These are phyloP conservation scores for Amanita phalloides DNA, from an alignment of 768 basidiomycete genomes.

Conservation along the genomic window DNA sequence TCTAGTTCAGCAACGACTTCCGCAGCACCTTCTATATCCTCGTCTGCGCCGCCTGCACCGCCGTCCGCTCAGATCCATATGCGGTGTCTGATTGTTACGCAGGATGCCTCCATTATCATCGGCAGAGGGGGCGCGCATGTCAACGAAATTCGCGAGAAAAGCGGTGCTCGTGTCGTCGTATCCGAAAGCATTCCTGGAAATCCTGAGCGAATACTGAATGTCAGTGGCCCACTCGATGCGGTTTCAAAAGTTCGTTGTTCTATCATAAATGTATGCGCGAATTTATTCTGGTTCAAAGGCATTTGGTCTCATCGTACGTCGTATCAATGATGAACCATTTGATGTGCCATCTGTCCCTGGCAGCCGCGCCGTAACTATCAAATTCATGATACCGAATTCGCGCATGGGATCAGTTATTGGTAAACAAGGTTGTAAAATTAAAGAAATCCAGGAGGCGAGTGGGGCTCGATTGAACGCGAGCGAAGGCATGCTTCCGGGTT, in stretches of 20 bases:
- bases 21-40: constrained; percentile 39
- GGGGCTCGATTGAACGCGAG: constrained; percentile 94
- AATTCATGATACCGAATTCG: constrained; percentile 98
- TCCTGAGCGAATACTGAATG: constrained; percentile 97
- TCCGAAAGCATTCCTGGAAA: constrained; percentile 98
- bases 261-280: constrained; percentile 2
- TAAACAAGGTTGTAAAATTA: constrained; percentile 95
- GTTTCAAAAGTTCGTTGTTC: constrained; percentile 72
- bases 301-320: constrained; percentile 94
- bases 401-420: constrained; percentile 99
- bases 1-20: constrained; percentile 38
- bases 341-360: constrained; percentile 97
- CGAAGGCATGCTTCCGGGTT: constrained; percentile 97
- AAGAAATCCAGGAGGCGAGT: constrained; percentile 98
- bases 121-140: constrained; percentile 94
- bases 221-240: constrained; percentile 94
- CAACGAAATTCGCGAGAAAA: constrained; percentile 97
- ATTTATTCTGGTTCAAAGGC: constrained; percentile 43
- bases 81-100: constrained; percentile 97
- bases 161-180: constrained; percentile 91
- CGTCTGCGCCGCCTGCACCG: constrained; percentile 27
- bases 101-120: constrained; percentile 99
- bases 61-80: constrained; percentile 88
- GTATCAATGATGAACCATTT: constrained; percentile 99
- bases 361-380: constrained; percentile 97